Conservation (phyloP, 306 rosid species). For the Cyamopsis tetragonoloba region DNA sequence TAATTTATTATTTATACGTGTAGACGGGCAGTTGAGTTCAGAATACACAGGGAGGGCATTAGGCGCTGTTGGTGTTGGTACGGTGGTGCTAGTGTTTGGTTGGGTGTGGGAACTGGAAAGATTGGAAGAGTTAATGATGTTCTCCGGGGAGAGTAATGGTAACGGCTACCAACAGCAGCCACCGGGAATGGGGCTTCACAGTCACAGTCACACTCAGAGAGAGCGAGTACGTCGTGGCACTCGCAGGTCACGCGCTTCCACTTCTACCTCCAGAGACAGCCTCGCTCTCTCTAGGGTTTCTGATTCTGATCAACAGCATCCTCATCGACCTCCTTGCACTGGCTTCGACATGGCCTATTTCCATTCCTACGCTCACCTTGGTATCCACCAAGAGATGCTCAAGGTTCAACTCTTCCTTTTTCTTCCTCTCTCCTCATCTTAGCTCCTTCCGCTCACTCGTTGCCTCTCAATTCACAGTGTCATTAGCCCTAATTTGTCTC, state of each 20-base stretch:
- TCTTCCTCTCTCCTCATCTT: not conserved
- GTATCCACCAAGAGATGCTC: conserved; percentile 96
- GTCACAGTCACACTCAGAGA: conserved; percentile 31
- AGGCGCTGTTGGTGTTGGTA: not conserved
- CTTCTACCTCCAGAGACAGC: conserved; percentile 20
- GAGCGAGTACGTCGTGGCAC: conserved; percentile 64
- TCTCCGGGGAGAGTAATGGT: conserved; percentile 22
- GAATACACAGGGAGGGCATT: too few relatives aligned
- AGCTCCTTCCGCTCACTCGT: too few relatives aligned
- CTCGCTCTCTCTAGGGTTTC: conserved; percentile 60
- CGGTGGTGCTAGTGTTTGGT: not conserved
- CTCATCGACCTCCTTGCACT: conserved; percentile 63
- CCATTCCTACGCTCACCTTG: conserved; percentile 90
- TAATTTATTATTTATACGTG: too few relatives aligned
- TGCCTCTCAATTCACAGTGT: too few relatives aligned
- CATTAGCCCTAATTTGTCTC: conserved; percentile 17
- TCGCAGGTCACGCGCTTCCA: conserved; percentile 53
- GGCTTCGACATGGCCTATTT: conserved; percentile 94
- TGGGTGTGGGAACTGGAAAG: not conserved
- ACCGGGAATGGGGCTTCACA: conserved; percentile 18
- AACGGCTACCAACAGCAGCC: conserved; percentile 38
- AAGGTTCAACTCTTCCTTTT: conserved; percentile 45
- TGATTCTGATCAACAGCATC: conserved; percentile 31
- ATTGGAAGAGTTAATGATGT: conserved; percentile 1
- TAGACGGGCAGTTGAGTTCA: not conserved